Evolutionary conservation across 495 filamentous ascomycete species (phyloP), one percentile per base, ranked within the genome.

Genomic region (Aspergillus olivimuriae): DNA sequence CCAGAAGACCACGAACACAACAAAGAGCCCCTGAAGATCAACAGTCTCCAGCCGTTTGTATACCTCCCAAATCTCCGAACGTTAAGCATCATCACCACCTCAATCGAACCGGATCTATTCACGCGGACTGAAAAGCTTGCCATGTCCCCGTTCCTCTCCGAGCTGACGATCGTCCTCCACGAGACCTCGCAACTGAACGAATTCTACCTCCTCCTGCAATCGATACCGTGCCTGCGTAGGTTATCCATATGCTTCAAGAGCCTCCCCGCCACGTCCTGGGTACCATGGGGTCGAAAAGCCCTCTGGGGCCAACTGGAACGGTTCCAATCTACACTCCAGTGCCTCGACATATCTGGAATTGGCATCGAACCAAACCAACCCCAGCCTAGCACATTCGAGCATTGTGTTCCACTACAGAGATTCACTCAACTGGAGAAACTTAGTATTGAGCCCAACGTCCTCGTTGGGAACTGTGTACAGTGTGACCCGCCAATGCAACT

Each of bases 241-340:
- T n/a, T 41, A 5, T 30, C 19, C 10, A 7, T 41, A 12, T 8
- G 14, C 11, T 41, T 41, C 21, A 30, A 3, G 0, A n/a, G 38
- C n/a, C 16, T 17, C 8, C 20, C 38, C 16, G 10, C 1, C 11
- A 15, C 6, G n/a, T 20, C 14, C 14, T 41, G 38, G 22, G n/a
- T 15, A 6, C 1, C 22, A 1, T 15, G 14, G n/a, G 24, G 22
- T 2, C 38, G 4, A 30, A 4, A 8, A 2, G 38, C 24, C 12
- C 38, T 41, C 22, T 41, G 38, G 38, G 15, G 28, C 12, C 38
- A 14, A 1, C 23, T 41, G 3, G 5, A 7, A 8, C 22, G 21
- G 17, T 46, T 46, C 16, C 21, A 46, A 26, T 11, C 15, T 2
- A 39, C 22, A 14, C 43, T 46, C 21, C 19, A 31, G 9, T 9